Percentiles rank a stretch among this genome's conserved stretches.
Evolutionary conservation across 495 filamentous ascomycete species (phyloP).

Genomic region (Xylaria scruposa): DNA sequence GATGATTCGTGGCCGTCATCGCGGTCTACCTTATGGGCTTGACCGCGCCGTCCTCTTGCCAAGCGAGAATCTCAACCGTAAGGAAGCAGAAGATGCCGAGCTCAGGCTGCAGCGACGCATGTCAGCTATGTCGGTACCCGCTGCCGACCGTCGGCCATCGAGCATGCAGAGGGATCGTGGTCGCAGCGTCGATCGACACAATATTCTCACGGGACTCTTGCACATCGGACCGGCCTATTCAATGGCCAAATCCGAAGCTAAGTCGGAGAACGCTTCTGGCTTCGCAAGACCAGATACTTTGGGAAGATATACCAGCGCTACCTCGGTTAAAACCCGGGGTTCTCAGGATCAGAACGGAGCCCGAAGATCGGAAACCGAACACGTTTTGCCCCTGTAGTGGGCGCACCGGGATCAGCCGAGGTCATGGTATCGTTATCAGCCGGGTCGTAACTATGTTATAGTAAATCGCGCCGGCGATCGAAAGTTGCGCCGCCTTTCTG

Average conservation of each 20-base stretch:
- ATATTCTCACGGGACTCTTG: conserved; percentile 42
- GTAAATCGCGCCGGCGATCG: background rate
- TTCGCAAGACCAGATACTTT: conserved; percentile 31
- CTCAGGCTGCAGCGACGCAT: conserved; percentile 59
- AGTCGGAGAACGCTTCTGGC: conserved; percentile 25
- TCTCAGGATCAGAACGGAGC: conserved; percentile 24
- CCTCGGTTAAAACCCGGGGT: conserved; percentile 11
- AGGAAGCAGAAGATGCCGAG: conserved; percentile 68
- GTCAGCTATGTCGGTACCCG: conserved; percentile 58
- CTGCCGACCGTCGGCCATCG: conserved; percentile 25
- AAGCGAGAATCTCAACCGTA: conserved; percentile 73
- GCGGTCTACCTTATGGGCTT: conserved; percentile 88
- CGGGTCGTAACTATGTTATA: background rate
- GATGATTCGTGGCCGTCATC: conserved; percentile 90
- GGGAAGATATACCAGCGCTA: conserved; percentile 31
- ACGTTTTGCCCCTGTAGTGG: conserved; percentile 32
- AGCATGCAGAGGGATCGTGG: conserved; percentile 34
- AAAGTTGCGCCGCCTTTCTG: background rate
- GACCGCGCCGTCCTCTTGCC: conserved; percentile 90
- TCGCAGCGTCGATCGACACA: conserved; percentile 40
- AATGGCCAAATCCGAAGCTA: conserved; percentile 25
- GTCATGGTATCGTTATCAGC: background rate
- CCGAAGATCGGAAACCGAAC: conserved; percentile 37
- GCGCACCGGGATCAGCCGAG: background rate
- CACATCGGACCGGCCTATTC: conserved; percentile 47